phyloP scores from a whole-genome alignment of 139 green algal species.

The Micractinium sp. region DNA sequence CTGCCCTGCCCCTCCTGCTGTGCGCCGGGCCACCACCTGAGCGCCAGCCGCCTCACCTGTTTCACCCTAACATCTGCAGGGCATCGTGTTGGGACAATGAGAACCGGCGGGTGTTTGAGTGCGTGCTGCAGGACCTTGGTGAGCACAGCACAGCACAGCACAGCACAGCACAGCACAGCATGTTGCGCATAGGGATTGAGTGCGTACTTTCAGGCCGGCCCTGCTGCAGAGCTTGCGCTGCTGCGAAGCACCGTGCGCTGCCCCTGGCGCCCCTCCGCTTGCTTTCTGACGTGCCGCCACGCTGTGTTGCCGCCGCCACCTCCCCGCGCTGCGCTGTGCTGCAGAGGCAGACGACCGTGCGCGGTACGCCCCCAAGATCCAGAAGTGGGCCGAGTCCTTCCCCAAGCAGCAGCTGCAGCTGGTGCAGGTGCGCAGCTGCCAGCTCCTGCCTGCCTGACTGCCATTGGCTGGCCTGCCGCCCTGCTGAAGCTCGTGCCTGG shows the following conservation, averaged over 20 bases:
- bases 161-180: background rate
- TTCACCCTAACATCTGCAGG: background rate
- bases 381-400: background rate
- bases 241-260: no score
- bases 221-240: background rate
- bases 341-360: background rate
- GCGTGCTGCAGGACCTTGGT: conserved; percentile 7
- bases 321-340: background rate
- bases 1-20: no score
- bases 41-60: no score
- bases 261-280: no score
- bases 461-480: no score
- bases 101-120: background rate
- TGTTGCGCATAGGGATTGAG: no score
- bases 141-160: background rate
- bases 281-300: background rate
- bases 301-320: background rate
- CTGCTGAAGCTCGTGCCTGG: no score
- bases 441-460: no score
- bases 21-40: no score
- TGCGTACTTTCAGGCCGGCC: no score
- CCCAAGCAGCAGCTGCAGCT: background rate
- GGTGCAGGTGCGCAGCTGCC: background rate
- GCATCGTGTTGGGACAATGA: background rate
- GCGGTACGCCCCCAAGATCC: background rate